Evolutionary conservation across 2,329 filamentous ascomycete species (phyloP).

Genomic region (Neofusicoccum umdonicola): DNA sequence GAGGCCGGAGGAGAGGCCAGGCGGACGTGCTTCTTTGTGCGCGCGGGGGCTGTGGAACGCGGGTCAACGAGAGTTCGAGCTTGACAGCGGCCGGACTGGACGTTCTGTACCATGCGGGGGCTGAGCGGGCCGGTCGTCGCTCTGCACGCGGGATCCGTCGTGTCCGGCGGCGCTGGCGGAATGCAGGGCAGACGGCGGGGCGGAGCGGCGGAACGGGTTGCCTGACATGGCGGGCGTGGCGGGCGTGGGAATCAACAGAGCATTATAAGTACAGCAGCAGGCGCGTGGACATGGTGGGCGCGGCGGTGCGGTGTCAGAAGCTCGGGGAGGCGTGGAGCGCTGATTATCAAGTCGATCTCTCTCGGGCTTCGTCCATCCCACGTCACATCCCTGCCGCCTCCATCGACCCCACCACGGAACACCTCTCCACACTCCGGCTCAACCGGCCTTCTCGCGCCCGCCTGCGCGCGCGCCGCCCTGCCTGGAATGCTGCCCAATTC

Average conservation of each 20-base stretch:
- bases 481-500: background rate
- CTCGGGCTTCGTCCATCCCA: conserved; percentile 11
- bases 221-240: conserved; percentile 33
- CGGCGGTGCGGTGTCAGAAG: background rate
- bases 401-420: conserved; percentile 7
- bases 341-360: conserved; percentile 16
- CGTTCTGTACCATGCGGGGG: background rate
- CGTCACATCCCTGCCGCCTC: conserved; percentile 16
- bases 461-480: background rate
- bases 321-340: background rate
- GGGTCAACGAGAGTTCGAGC: background rate
- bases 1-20: conserved; percentile 42
- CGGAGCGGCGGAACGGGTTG: conserved; percentile 40
- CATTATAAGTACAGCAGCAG: conserved; percentile 11
- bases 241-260: conserved; percentile 7
- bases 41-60: background rate
- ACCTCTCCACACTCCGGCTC: background rate
- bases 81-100: background rate
- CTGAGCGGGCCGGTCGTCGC: background rate
- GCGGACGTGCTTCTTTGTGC: conserved; percentile 43
- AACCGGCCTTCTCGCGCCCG: background rate
- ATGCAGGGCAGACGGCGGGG: conserved; percentile 12
- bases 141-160: background rate
- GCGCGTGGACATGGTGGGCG: conserved; percentile 1
- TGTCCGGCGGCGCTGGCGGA: conserved; percentile 1